phyloP scores from a whole-genome alignment of 2,329 filamentous ascomycete genomes.

The Aschersonia sp. region DNA sequence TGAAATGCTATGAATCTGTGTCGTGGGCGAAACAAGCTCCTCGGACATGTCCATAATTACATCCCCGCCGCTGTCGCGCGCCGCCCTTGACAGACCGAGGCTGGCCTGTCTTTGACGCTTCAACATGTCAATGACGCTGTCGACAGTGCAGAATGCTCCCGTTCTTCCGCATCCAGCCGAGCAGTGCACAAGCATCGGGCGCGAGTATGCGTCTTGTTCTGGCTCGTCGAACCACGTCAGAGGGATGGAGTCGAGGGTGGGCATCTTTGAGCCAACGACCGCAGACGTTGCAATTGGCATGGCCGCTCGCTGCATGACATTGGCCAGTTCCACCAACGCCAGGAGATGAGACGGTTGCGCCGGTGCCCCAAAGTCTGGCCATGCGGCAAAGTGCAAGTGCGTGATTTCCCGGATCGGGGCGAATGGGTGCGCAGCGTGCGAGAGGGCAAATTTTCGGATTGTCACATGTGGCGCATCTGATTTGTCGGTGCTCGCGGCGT shows the following conservation, averaged over 20 bases:
- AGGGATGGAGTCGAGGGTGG: conserved; percentile 14
- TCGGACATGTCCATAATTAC: conserved; percentile 25
- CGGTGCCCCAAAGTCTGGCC: conserved; percentile 92
- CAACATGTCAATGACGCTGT: conserved; percentile 90
- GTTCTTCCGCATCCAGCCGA: conserved; percentile 92
- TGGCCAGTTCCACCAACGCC: conserved; percentile 78
- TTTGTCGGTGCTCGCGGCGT: conserved; percentile 10
- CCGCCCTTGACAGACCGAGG: conserved; percentile 6
- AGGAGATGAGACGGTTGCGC: conserved; percentile 80
- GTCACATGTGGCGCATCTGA: conserved; percentile 60
- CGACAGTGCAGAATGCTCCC: conserved; percentile 91
- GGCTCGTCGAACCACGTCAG: conserved; percentile 44
- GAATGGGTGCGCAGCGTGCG: conserved; percentile 65
- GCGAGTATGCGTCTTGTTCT: conserved; percentile 31
- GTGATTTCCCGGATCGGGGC: conserved; percentile 82
- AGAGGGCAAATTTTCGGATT: conserved; percentile 75
- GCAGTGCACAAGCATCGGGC: conserved; percentile 86
- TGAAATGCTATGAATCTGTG: conserved; percentile 7
- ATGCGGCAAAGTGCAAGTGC: conserved; percentile 87
- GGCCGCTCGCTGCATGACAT: conserved; percentile 51
- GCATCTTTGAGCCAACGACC: conserved; percentile 15
- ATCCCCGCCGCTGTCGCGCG: conserved; percentile 26
- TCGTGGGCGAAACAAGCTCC: conserved; percentile 14
- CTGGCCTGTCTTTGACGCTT: conserved; percentile 57
- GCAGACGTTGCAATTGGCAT: conserved; percentile 30